A percentile compares a stretch with the other conserved stretches of the same genome.
phyloP scores from a whole-genome alignment of 1,284 basidiomycete genomes.

The Golubevia pallescens region DNA sequence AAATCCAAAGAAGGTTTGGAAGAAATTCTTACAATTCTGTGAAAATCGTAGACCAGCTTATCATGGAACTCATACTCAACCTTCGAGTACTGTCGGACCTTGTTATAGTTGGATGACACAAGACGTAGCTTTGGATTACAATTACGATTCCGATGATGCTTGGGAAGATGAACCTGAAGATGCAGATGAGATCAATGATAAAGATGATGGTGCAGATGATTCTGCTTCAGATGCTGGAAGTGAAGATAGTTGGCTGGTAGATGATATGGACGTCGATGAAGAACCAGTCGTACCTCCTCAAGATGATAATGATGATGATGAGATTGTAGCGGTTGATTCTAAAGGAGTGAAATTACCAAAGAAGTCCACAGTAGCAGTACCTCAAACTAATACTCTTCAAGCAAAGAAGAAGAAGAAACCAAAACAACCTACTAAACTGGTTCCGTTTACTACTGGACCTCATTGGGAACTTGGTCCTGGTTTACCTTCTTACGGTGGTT shows the following conservation, averaged over 20 bases:
- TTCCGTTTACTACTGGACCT: constrained; percentile 53
- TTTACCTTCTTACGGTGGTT: constrained; percentile 35
- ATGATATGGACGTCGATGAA: not conserved
- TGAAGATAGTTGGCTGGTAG: not conserved
- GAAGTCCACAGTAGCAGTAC: too few species aligned
- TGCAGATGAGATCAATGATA: constrained; percentile 2
- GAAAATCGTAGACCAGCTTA: constrained; percentile 55
- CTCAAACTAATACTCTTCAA: constrained; percentile 16
- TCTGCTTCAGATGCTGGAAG: not conserved
- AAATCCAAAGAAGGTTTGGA: constrained; percentile 27
- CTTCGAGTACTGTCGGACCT: constrained; percentile 2
- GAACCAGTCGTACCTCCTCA: not conserved
- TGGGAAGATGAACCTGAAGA: constrained; percentile 18
- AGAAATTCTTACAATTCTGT: constrained; percentile 56
- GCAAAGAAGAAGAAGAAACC: constrained; percentile 54
- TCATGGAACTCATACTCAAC: constrained; percentile 21
- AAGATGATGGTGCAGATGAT: constrained; percentile 2
- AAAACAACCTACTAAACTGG: constrained; percentile 51
- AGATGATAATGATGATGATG: not conserved
- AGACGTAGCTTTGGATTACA: constrained; percentile 56
- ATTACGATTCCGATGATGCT: constrained; percentile 58
- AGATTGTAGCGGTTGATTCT: not conserved
- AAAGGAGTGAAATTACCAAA: too few species aligned
- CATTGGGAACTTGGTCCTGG: constrained; percentile 48
- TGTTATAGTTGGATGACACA: not conserved